These are phyloP conservation scores for Fraxinus dipetala DNA, from an alignment of 305 asterid genomes.

Conservation along the genomic window DNA sequence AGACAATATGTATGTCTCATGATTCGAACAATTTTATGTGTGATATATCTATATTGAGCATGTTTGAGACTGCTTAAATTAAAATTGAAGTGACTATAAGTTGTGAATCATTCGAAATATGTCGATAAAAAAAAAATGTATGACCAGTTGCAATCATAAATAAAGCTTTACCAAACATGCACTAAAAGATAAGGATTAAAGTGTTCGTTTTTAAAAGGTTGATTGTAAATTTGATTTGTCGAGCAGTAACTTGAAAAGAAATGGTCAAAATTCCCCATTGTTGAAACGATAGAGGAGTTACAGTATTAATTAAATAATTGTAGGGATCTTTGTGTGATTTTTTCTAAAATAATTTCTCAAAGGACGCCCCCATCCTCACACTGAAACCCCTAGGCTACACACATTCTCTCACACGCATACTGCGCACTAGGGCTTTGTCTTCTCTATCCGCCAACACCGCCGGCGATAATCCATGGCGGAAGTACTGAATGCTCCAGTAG, in stretches of 20 bases:
- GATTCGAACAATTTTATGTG: not conserved
- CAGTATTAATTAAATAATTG: not conserved
- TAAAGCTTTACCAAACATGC: not conserved
- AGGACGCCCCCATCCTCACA: not conserved
- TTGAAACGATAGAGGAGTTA: not conserved
- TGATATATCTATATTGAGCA: not conserved
- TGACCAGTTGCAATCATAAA: not conserved
- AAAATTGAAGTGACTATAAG: not conserved
- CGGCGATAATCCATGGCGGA: conserved; percentile 40
- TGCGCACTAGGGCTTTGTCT: not conserved
- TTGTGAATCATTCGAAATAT: not conserved
- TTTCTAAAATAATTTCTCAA: not conserved
- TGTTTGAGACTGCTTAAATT: not conserved
- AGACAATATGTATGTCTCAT: not conserved
- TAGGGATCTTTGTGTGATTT: not conserved
- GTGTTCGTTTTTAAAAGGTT: not conserved
- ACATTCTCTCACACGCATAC: not conserved
- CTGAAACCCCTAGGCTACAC: not conserved
- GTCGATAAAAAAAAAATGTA: not conserved
- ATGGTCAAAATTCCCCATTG: not conserved
- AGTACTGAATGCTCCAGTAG: conserved; percentile 32
- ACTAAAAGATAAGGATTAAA: not conserved
- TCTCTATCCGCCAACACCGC: not conserved
- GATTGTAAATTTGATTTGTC: not conserved
- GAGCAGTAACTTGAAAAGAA: not conserved